Percentiles rank a stretch among this genome's conserved stretches.
Evolutionary conservation across 306 rosid species (phyloP).

Genomic region (Quercus glauca): DNA sequence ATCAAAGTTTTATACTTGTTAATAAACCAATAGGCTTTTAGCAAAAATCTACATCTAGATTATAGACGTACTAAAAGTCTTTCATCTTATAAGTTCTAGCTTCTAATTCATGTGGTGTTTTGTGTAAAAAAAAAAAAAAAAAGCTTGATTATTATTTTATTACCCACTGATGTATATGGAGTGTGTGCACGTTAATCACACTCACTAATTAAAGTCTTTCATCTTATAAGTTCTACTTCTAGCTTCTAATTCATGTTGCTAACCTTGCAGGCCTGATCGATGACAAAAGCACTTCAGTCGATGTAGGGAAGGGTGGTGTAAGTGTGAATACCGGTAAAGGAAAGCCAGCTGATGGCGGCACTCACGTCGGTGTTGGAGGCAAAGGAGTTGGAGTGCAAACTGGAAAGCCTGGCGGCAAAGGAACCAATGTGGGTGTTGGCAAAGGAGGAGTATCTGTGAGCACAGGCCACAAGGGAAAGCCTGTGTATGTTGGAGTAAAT

Average conservation of each 20-base stretch:
- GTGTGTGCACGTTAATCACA: no score
- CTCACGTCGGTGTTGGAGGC: constrained; percentile 31
- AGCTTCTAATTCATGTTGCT: not conserved
- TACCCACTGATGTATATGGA: no score
- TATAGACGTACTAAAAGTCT: no score
- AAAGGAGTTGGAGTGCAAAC: constrained; percentile 29
- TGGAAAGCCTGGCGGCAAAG: constrained; percentile 16
- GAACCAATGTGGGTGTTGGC: constrained; percentile 49
- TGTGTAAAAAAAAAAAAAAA: no score
- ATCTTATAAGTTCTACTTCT: not conserved
- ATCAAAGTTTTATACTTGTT: no score
- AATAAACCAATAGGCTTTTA: no score
- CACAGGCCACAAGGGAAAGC: constrained; percentile 57
- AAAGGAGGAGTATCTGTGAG: constrained; percentile 67
- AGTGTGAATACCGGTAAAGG: constrained; percentile 26
- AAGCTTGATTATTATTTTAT: no score
- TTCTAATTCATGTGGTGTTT: no score
- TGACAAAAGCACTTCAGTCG: constrained; percentile 57
- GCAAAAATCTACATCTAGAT: no score
- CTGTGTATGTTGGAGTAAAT: constrained; percentile 40
- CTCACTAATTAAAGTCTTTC: no score
- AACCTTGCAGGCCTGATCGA: constrained; percentile 39
- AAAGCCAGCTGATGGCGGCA: constrained; percentile 29
- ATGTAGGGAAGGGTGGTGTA: constrained; percentile 50
- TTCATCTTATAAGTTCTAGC: no score